Conservation (phyloP, 108 stramenopile genomes). For the Skeletonema costatum region DNA sequence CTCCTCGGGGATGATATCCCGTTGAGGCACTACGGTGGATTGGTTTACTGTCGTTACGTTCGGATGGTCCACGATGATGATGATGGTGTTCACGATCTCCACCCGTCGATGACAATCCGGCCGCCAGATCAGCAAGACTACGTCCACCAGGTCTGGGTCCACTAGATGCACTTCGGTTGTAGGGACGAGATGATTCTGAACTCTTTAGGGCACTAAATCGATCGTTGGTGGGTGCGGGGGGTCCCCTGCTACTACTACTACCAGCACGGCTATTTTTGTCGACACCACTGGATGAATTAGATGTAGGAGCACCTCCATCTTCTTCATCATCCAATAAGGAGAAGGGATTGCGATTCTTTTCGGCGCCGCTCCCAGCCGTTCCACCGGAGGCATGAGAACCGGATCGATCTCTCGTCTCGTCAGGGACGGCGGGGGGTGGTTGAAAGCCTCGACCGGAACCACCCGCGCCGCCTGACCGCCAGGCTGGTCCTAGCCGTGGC, state of each 20-base stretch:
- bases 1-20: conserved; percentile 14
- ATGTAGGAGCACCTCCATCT: background rate
- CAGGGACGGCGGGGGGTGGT: conserved; percentile 74
- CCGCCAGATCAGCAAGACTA: conserved; percentile 65
- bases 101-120: conserved; percentile 29
- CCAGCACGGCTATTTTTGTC: background rate
- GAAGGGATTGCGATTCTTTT: conserved; percentile 41
- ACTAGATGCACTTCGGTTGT: conserved; percentile 22
- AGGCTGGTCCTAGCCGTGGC: conserved; percentile 51
- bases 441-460: conserved; percentile 73
- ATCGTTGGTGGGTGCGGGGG: conserved; percentile 15
- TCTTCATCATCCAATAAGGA: conserved; percentile 30
- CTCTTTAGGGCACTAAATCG: conserved; percentile 9
- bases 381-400: conserved; percentile 21
- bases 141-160: conserved; percentile 44
- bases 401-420: conserved; percentile 35
- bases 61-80: no score
- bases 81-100: conserved; percentile 11
- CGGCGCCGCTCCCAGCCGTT: conserved; percentile 11
- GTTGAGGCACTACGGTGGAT: background rate
- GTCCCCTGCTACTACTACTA: conserved; percentile 8
- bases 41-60: conserved; percentile 2
- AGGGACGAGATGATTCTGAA: conserved; percentile 6
- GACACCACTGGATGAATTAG: background rate
- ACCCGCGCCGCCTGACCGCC: conserved; percentile 42